A percentile compares a stretch with the other conserved stretches of the same genome.
Evolutionary conservation across 2,329 filamentous ascomycete genomes (phyloP).

Genomic region (Alternaria ethzedia): DNA sequence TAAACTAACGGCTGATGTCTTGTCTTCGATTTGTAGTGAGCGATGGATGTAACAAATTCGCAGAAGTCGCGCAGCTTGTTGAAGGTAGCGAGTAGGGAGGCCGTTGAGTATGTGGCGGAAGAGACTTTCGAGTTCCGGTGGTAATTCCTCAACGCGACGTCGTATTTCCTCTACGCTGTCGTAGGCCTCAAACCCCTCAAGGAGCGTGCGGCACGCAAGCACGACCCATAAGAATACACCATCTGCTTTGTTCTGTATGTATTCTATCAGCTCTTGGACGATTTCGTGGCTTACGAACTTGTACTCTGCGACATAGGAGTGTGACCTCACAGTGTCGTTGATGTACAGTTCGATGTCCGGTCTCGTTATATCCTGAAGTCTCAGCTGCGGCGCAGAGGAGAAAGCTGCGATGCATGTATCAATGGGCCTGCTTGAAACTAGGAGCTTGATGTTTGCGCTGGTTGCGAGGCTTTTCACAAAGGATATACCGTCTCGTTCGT

Average conservation of each 20-base stretch:
- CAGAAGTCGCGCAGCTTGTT: neutral
- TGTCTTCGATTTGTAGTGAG: neutral
- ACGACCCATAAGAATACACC: constrained; percentile 1
- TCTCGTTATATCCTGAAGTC: neutral
- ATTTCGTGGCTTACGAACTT: neutral
- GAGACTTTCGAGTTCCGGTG: neutral
- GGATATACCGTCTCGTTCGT: neutral
- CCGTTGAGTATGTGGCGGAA: neutral
- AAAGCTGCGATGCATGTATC: neutral
- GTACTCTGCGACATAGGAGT: neutral
- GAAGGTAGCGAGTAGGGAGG: neutral
- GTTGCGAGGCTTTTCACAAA: neutral
- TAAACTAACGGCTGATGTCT: neutral
- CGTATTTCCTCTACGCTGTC: neutral
- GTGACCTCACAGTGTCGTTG: neutral
- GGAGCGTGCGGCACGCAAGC: neutral
- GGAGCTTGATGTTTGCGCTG: neutral
- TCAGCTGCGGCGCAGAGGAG: neutral
- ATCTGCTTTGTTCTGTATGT: neutral
- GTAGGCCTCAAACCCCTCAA: neutral
- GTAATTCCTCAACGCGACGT: neutral
- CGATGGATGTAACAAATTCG: neutral
- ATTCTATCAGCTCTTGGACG: neutral
- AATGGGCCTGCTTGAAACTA: neutral
- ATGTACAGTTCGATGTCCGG: neutral